Percentiles rank a stretch among this genome's conserved stretches.
Conservation (phyloP, 2,329 filamentous ascomycete species). For the Xylariomycetidae sp. region DNA sequence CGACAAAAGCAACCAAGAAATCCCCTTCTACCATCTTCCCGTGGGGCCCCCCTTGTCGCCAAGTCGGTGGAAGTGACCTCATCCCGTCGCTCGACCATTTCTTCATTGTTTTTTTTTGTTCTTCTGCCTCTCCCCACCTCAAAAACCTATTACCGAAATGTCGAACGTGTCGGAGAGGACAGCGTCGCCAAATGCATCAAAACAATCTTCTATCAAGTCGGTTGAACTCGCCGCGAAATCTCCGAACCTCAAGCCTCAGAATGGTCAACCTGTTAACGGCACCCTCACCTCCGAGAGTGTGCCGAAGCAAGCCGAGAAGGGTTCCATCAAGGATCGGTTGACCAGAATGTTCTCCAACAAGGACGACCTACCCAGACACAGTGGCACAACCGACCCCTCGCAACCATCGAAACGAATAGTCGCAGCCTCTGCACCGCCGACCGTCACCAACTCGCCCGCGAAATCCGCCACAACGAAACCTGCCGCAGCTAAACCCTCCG, state of each 20-base stretch:
- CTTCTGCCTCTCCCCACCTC: neutral
- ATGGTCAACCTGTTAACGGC: conserved; percentile 27
- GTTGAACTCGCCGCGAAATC: conserved; percentile 24
- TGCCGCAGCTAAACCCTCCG: conserved; percentile 15
- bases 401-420: conserved; percentile 20
- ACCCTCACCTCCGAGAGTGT: conserved; percentile 26
- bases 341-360: conserved; percentile 62
- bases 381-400: conserved; percentile 29
- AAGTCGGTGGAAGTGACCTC: conserved; percentile 10
- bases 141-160: conserved; percentile 19
- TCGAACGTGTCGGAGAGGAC: conserved; percentile 28
- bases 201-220: conserved; percentile 29
- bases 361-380: conserved; percentile 38
- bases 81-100: conserved; percentile 8
- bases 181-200: conserved; percentile 25
- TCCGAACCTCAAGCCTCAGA: conserved; percentile 25
- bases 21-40: conserved; percentile 11
- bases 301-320: conserved; percentile 44
- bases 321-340: conserved; percentile 59
- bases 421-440: conserved; percentile 22
- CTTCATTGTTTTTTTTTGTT: conserved; percentile 7
- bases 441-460: conserved; percentile 29
- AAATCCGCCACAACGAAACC: conserved; percentile 23
- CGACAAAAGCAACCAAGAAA: too few relatives aligned
- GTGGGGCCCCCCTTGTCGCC: conserved; percentile 21